Conservation (phyloP, 129 eudicot species). For the Tagetes erecta region DNA sequence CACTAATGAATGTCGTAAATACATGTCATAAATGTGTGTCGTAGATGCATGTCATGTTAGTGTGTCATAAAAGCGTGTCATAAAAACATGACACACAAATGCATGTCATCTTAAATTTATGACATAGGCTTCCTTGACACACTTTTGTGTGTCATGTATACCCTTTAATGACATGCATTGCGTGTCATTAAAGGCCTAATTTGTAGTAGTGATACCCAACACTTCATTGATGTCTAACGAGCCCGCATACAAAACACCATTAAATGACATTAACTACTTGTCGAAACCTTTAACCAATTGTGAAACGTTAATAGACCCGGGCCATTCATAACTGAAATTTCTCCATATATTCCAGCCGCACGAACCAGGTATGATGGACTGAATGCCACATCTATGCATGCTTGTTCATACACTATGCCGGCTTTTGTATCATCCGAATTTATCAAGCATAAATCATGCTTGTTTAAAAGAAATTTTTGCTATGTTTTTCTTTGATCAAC, state of each 20-base stretch:
- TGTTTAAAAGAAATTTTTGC: slow-evolving; percentile 65
- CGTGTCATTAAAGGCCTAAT: too few species aligned
- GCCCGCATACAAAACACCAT: slow-evolving; percentile 19
- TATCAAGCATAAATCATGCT: slow-evolving; percentile 67
- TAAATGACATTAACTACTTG: slow-evolving; percentile 9
- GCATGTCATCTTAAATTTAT: too few species aligned
- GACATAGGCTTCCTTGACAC: too few species aligned
- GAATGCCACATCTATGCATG: slow-evolving; percentile 77
- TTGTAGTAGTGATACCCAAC: too few species aligned
- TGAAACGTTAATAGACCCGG: not conserved
- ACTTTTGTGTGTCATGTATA: too few species aligned
- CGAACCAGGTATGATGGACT: slow-evolving; percentile 65
- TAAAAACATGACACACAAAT: too few species aligned
- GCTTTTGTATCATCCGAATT: slow-evolving; percentile 43
- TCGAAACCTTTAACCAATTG: not conserved
- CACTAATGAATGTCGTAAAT: too few species aligned
- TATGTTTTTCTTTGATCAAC: slow-evolving; percentile 35
- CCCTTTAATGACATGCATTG: too few species aligned
- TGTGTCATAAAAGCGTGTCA: too few species aligned
- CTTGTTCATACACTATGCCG: slow-evolving; percentile 38
- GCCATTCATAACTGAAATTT: slow-evolving; percentile 46
- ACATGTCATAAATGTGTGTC: too few species aligned
- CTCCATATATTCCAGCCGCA: slow-evolving; percentile 73
- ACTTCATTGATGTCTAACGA: slow-evolving; percentile 6
- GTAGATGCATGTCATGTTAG: too few species aligned